Conservation (phyloP, 495 filamentous ascomycete genomes). For the Xanthoparmelia taractica region DNA sequence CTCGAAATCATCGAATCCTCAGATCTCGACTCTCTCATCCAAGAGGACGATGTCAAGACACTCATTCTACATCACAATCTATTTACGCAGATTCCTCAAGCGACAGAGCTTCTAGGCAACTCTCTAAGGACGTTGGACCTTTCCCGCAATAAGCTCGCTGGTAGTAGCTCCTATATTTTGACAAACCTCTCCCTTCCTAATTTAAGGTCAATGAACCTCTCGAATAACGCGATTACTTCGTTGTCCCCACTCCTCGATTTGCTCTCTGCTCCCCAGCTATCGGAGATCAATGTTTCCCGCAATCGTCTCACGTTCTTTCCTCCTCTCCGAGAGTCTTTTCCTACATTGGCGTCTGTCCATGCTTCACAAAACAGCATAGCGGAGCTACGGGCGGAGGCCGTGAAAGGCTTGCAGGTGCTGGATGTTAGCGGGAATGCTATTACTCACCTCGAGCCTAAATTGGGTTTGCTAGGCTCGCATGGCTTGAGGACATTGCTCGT, state of each 20-base stretch:
- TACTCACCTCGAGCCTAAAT: slow-evolving; percentile 60
- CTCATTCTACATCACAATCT: slow-evolving; percentile 71
- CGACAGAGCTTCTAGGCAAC: slow-evolving; percentile 56
- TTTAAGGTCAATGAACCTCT: slow-evolving; percentile 66
- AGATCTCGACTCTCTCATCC: slow-evolving; percentile 39
- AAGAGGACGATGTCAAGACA: slow-evolving; percentile 41
- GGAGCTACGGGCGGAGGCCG: slow-evolving; percentile 61
- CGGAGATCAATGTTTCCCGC: slow-evolving; percentile 67
- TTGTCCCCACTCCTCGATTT: slow-evolving; percentile 54
- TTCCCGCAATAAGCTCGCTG: slow-evolving; percentile 65
- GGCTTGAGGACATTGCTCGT: slow-evolving; percentile 55
- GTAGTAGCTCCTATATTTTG: slow-evolving; percentile 50
- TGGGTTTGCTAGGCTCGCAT: slow-evolving; percentile 62
- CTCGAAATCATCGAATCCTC: slow-evolving; percentile 42
- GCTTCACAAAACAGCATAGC: slow-evolving; percentile 69
- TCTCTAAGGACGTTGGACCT: slow-evolving; percentile 70
- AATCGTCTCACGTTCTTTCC: slow-evolving; percentile 69
- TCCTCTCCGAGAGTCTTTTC: slow-evolving; percentile 48
- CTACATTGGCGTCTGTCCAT: slow-evolving; percentile 56
- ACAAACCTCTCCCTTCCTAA: slow-evolving; percentile 59
- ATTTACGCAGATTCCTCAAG: slow-evolving; percentile 59
- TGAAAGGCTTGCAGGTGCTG: slow-evolving; percentile 65
- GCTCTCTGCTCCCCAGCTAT: slow-evolving; percentile 62
- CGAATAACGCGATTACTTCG: slow-evolving; percentile 57
- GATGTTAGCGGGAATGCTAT: slow-evolving; percentile 83